Conservation (phyloP, 2,329 filamentous ascomycete genomes). For the Celoporthe dispersa region DNA sequence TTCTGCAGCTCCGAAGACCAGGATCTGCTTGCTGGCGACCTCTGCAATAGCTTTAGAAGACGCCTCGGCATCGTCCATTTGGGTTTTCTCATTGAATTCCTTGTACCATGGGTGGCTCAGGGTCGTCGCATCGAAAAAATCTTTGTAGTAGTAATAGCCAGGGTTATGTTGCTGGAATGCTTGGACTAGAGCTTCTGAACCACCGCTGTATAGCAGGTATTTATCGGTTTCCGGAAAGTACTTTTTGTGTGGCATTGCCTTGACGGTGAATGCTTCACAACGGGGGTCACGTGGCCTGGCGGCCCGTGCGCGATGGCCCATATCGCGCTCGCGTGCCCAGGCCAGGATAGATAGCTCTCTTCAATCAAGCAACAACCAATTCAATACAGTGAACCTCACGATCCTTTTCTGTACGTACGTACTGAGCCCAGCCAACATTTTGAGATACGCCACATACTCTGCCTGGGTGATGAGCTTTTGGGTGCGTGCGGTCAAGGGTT, state of each 20-base stretch:
- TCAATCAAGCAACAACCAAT: too few species aligned
- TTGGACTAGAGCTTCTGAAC: not conserved
- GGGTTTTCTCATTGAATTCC: not conserved
- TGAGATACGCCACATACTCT: not conserved
- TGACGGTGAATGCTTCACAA: too few species aligned
- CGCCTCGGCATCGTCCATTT: constrained; percentile 2
- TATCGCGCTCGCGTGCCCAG: too few species aligned
- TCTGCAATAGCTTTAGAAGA: not conserved
- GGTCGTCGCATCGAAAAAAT: not conserved
- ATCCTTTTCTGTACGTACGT: too few species aligned
- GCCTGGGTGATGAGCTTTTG: constrained; percentile 4
- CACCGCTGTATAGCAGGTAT: constrained; percentile 4
- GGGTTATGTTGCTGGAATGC: not conserved
- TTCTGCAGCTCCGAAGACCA: constrained; percentile 5
- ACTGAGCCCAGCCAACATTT: too few species aligned
- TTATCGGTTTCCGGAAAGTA: constrained; percentile 2
- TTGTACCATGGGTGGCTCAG: not conserved
- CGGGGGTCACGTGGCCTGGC: too few species aligned
- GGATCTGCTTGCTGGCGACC: constrained; percentile 5
- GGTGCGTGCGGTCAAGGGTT: constrained; percentile 2
- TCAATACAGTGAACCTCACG: too few species aligned
- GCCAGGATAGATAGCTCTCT: too few species aligned
- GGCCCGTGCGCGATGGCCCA: too few species aligned
- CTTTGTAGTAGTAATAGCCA: constrained; percentile 8
- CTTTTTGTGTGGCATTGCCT: too few species aligned